Evolutionary conservation across 2,329 filamentous ascomycete species (phyloP).

Genomic region (Ceratocystis destructans): DNA sequence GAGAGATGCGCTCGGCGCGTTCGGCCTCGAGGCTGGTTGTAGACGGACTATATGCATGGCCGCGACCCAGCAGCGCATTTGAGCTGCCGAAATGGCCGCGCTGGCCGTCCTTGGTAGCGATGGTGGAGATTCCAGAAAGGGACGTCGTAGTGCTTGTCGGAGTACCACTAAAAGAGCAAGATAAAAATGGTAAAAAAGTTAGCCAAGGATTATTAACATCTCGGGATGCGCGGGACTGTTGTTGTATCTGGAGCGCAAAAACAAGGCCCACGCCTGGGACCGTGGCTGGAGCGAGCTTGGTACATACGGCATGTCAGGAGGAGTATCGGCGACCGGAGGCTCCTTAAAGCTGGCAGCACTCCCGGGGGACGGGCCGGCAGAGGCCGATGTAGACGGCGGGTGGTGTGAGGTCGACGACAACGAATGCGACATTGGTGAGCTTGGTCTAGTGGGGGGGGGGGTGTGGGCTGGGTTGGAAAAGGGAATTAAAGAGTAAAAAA

Average conservation of each 20-base stretch:
- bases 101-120: slow-evolving; percentile 92
- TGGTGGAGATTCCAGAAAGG: slow-evolving; percentile 80
- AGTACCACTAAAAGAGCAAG: slow-evolving; percentile 50
- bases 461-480: slow-evolving; percentile 34
- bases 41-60: slow-evolving; percentile 44
- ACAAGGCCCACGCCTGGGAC: neutral
- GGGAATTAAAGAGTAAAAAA: slow-evolving; percentile 57
- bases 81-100: slow-evolving; percentile 52
- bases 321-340: slow-evolving; percentile 56
- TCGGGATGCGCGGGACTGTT: neutral
- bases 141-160: slow-evolving; percentile 87
- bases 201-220: neutral
- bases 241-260: neutral
- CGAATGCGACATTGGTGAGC: slow-evolving; percentile 14
- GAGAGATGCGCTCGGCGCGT: slow-evolving; percentile 87
- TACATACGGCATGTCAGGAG: slow-evolving; percentile 77
- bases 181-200: neutral
- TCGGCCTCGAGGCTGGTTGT: slow-evolving; percentile 74
- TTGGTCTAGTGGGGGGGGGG: too few relatives aligned
- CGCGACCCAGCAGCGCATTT: slow-evolving; percentile 39
- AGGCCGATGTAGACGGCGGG: neutral
- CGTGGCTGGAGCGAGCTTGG: neutral
- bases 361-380: neutral
- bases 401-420: neutral
- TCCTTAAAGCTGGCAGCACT: slow-evolving; percentile 6